phyloP scores from a whole-genome alignment of 2,329 filamentous ascomycete species.

The Scedosporium boydii region DNA sequence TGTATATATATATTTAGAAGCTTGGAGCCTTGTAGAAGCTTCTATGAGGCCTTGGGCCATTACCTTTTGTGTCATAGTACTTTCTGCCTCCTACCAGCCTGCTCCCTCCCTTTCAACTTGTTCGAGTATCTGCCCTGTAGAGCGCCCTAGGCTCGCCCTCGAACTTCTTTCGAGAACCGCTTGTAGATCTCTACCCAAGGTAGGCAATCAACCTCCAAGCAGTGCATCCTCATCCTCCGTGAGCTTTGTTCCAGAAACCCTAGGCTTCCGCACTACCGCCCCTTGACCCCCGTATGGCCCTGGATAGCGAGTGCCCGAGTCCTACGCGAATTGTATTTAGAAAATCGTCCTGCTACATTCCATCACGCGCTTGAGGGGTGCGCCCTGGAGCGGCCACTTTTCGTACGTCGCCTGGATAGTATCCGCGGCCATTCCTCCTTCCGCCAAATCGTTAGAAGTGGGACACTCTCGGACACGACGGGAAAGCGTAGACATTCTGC shows the following conservation, averaged over 20 bases:
- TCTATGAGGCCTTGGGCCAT: no score
- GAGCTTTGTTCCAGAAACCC: not conserved
- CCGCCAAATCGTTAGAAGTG: not conserved
- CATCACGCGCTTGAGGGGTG: not conserved
- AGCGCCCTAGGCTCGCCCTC: not conserved
- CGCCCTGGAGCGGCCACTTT: not conserved
- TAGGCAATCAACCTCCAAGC: not conserved
- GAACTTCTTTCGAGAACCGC: not conserved
- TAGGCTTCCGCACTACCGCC: not conserved
- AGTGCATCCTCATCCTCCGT: not conserved
- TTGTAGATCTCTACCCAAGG: no score
- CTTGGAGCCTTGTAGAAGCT: no score
- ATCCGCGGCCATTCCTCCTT: not conserved
- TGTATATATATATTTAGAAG: no score
- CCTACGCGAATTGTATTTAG: not conserved
- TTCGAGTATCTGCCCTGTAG: not conserved
- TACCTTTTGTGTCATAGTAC: no score
- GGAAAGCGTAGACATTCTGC: not conserved
- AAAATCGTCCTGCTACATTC: not conserved
- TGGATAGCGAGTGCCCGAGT: no score
- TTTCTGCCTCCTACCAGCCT: not conserved
- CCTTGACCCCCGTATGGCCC: no score
- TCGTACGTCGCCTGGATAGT: not conserved
- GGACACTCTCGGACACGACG: not conserved
- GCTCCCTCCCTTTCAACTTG: not conserved